Base-by-base conservation (phyloP, 805 yeast species). In the Teunomyces pallodes region DNA sequence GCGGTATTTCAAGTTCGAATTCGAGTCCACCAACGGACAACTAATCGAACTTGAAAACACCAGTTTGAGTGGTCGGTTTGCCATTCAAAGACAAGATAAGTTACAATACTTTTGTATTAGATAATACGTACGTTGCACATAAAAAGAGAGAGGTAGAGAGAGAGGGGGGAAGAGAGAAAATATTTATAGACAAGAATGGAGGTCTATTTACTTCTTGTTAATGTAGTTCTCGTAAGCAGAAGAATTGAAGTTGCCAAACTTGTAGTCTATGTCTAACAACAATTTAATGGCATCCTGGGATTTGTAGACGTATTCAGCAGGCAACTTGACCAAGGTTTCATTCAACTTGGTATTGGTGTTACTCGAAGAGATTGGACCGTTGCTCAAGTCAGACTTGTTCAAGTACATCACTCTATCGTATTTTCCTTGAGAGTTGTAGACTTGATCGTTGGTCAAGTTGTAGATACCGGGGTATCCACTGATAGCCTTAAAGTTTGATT, bases 181-280 rank as follows among this genome's bases (percentile, higher is more conserved):
- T 32, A 13, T 32, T 32, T 32, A 32, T 32, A 32, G 13, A 31
- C 35, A 38, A 26, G 41, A 14, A 20, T 20, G 26, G 6, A 38
- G 8, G 27, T 38, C 41, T 38, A 24, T 38, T 38, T 30, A 28
- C 43, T 40, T 40, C 26, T 60, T 61, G 48, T 58, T 59, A 50
- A 69, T 59, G 51, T 60, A 73, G 48, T 61, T 69, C 50, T 59
- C 53, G 57, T 82, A 83, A 36, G 80, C 76, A 29, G 67, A 66
- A 55, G 69, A 69, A 59, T 80, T 74, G 65, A 83, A 83, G 56
- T 73, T 73, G 30, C 82, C 77, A 59, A 83, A 82, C 58, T 79
- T 81, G 62, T 78, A 79, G 60, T 82, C 86, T 52, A 83, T 69
- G 56, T 83, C 87, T 55, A 81, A 77, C 56, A 83, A 80, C 50